Evolutionary conservation across 2,329 filamentous ascomycete species (phyloP).

Genomic region (Ophiosphaerella herpotricha): DNA sequence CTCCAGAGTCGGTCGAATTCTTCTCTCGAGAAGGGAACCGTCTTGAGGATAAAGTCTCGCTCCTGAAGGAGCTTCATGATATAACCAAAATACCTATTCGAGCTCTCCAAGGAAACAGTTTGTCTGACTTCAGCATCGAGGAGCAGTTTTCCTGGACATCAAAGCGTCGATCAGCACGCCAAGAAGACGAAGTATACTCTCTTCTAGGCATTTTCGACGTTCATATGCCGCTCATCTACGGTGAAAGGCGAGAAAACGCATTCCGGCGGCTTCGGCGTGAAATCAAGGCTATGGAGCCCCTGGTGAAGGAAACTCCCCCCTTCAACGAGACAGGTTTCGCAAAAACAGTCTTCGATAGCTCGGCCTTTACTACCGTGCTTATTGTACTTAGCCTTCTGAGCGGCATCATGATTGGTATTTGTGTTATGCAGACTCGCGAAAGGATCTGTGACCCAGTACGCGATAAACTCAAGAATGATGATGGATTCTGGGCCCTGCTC

Average conservation of each 20-base stretch:
- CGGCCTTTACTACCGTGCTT: no score
- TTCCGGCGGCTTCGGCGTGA: slow-evolving; percentile 9
- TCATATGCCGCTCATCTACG: slow-evolving; percentile 14
- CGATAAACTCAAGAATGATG: no score
- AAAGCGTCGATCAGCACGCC: slow-evolving; percentile 23
- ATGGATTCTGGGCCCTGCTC: no score
- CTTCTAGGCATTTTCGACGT: slow-evolving; percentile 20
- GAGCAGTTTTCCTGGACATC: slow-evolving; percentile 27
- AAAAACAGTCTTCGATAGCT: no score
- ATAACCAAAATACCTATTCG: slow-evolving; percentile 8
- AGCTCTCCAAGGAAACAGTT: slow-evolving; percentile 4
- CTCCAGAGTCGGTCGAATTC: slow-evolving; percentile 15
- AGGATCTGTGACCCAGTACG: no score
- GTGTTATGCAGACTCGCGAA: no score
- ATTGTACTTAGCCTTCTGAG: no score
- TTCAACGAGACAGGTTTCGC: no score
- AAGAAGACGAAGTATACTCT: slow-evolving; percentile 22
- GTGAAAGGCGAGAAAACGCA: slow-evolving; percentile 15
- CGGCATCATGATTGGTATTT: no score
- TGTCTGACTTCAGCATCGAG: slow-evolving; percentile 11
- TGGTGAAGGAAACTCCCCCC: no score
- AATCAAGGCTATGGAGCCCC: background rate
- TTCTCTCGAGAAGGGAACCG: slow-evolving; percentile 10
- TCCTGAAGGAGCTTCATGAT: slow-evolving; percentile 7
- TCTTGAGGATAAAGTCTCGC: slow-evolving; percentile 10